phyloP scores from a whole-genome alignment of 106 monocot genomes.

The Dendrobium catenatum region DNA sequence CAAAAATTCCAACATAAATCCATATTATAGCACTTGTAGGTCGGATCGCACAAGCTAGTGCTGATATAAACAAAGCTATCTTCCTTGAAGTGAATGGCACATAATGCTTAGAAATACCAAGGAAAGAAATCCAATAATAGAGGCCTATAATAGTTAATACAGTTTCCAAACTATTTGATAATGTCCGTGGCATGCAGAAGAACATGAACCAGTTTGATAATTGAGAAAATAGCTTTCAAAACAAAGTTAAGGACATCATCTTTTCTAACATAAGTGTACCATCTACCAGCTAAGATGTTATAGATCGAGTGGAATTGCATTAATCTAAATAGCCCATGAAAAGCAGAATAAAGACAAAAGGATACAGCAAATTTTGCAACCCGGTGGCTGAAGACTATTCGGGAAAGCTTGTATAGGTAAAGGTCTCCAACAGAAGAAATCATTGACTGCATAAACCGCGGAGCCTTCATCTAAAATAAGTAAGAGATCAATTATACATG shows the following conservation, averaged over 20 bases:
- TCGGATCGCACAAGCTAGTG: slow-evolving; percentile 77
- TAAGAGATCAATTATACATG: background rate
- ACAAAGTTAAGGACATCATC: slow-evolving; percentile 28
- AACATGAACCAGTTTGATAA: slow-evolving; percentile 94
- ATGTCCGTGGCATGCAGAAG: slow-evolving; percentile 82
- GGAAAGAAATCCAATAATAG: slow-evolving; percentile 70
- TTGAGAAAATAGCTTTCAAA: slow-evolving; percentile 70
- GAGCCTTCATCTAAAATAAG: slow-evolving; percentile 54
- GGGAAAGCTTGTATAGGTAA: slow-evolving; percentile 79
- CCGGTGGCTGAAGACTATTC: slow-evolving; percentile 47
- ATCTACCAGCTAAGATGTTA: background rate
- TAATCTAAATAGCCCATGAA: background rate
- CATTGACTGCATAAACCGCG: slow-evolving; percentile 67
- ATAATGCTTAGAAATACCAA: slow-evolving; percentile 20
- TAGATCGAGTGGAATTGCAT: background rate
- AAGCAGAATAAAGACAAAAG: slow-evolving; percentile 16
- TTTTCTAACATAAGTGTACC: background rate
- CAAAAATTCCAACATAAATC: slow-evolving; percentile 75
- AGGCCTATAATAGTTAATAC: slow-evolving; percentile 59
- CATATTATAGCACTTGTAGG: slow-evolving; percentile 96
- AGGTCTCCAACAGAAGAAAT: slow-evolving; percentile 88
- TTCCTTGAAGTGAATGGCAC: slow-evolving; percentile 42
- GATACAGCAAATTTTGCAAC: slow-evolving; percentile 93
- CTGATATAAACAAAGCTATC: slow-evolving; percentile 57
- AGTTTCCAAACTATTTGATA: slow-evolving; percentile 84